Evolutionary conservation across 2,329 filamentous ascomycete genomes (phyloP).

Genomic region (Fusarium marasasianum): DNA sequence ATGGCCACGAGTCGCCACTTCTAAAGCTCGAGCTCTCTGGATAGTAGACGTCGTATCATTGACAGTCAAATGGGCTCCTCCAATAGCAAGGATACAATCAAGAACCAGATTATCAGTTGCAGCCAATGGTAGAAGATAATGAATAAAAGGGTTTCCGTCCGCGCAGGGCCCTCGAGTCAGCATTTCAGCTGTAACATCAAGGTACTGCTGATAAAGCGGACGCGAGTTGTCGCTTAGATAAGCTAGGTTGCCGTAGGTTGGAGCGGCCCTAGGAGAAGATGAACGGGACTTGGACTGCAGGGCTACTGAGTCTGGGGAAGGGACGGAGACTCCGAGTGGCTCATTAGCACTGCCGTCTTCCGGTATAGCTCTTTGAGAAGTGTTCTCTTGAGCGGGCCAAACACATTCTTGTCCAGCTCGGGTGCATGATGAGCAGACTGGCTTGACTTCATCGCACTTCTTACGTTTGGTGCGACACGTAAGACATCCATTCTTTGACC

Average conservation of each 20-base stretch:
- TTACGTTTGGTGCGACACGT: slow-evolving; percentile 13
- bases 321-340: no score
- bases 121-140: slow-evolving; percentile 9
- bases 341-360: neutral
- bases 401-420: neutral
- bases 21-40: neutral
- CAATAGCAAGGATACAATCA: slow-evolving; percentile 12
- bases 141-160: slow-evolving; percentile 10
- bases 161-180: neutral
- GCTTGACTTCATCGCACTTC: slow-evolving; percentile 18
- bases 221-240: slow-evolving; percentile 1
- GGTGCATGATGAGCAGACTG: neutral
- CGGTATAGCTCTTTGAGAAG: neutral
- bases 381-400: neutral
- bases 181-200: neutral
- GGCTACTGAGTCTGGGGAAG: no score
- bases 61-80: neutral
- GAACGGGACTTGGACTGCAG: neutral
- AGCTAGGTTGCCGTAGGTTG: slow-evolving; percentile 2
- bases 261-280: neutral
- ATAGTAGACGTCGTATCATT: neutral
- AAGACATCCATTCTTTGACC: slow-evolving; percentile 13
- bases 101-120: neutral
- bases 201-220: slow-evolving; percentile 11
- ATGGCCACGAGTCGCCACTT: slow-evolving; percentile 2